Base-by-base conservation (phyloP, 164 flowering plant genomes). In the Vitis rupestris region DNA sequence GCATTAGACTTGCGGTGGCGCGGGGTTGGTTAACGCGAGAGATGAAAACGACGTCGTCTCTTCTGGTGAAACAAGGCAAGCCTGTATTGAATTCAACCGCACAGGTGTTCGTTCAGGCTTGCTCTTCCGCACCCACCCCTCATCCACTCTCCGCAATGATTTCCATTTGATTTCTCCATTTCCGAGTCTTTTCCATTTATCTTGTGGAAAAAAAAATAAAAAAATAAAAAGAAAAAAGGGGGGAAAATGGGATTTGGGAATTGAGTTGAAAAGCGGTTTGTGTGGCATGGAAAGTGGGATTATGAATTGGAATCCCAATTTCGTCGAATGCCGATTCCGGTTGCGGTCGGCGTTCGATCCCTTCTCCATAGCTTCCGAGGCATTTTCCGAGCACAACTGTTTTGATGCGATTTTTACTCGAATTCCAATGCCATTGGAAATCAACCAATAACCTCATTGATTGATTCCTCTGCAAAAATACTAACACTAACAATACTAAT, bases 51-150 rank as follows among this genome's bases (percentile, higher is more conserved):
- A 37, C 44, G 44, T 37, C 44, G 44, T 37, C 7, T 37, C 5
- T 2, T 6, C 44, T 3, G 44, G 44, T 37, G 7, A 0, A 37
- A 37, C 7, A 37, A 37, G 2, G 44, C 44, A 37, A 37, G 44
- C 44, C 27, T 23, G 27, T 23, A 23, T 23, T 23, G 27, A 15
- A 63, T 51, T 62, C 50, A 4, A 72, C 67, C 76, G 16, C 0
- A 65, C 84, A 78, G 65, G 67, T 81, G 84, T 81, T 16, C 58
- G 84, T 65, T 71, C 54, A 56, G 1, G 16, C 76, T 78, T 73
- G 55, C 47, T 31, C 61, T 67, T 37, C n/a, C 67, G 59, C 56
- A 44, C 47, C n/a, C 59, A 8, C 17, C 27, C 44, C 49, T 8
- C 57, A 10, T 47, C 70, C 55, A 12, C 17, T 31, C 61, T 19